These are phyloP conservation scores for Scalesia atractyloides DNA, from an alignment of 129 eudicot genomes.

Conservation along the genomic window DNA sequence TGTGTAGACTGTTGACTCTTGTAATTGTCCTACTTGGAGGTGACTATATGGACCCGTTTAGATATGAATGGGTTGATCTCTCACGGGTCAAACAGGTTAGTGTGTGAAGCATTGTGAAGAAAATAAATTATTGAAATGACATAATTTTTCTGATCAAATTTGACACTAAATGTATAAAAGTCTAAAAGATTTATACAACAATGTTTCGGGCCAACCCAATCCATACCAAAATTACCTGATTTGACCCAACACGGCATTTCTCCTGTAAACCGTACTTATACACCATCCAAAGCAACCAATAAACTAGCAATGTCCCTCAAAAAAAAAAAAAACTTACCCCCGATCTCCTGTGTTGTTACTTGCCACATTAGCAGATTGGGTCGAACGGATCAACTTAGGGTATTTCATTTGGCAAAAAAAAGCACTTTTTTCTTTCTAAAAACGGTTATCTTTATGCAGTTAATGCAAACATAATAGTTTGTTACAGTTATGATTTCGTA, in stretches of 20 bases:
- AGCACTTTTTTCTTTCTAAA: background rate
- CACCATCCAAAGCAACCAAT: too few relatives aligned
- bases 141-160: background rate
- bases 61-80: background rate
- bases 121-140: background rate
- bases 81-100: too few relatives aligned
- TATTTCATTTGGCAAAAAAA: background rate
- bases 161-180: background rate
- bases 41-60: background rate
- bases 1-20: background rate
- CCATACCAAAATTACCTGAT: too few relatives aligned
- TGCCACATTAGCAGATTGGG: too few relatives aligned
- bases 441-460: background rate
- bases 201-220: too few relatives aligned
- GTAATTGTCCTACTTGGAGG: background rate
- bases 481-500: constrained; percentile 33
- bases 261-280: too few relatives aligned
- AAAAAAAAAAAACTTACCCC: too few relatives aligned
- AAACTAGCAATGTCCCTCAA: too few relatives aligned
- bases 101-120: background rate
- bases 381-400: background rate
- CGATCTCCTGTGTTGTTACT: too few relatives aligned
- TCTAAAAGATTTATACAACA: background rate
- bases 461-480: background rate
- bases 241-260: too few relatives aligned